These are phyloP conservation scores for Penicillium robsamsonii DNA, from an alignment of 495 filamentous ascomycete species.

Conservation along the genomic window DNA sequence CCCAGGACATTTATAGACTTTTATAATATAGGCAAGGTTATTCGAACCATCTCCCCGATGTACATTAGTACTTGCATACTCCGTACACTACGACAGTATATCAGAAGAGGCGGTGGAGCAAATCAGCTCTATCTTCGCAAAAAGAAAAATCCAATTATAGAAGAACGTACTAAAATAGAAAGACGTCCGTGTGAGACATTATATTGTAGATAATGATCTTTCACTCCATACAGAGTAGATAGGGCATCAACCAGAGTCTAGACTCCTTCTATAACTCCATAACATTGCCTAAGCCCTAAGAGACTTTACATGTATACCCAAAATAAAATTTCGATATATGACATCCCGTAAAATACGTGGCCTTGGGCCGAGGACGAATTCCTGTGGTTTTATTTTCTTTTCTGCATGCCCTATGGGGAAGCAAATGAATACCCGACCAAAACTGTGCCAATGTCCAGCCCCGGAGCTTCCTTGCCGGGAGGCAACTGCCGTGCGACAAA, in stretches of 20 bases:
- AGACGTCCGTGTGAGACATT: not conserved
- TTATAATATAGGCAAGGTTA: conserved; percentile 16
- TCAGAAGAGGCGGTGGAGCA: conserved; percentile 16
- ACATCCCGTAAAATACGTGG: conserved; percentile 4
- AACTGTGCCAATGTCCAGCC: not conserved
- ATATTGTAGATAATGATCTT: not conserved
- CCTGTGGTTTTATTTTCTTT: not conserved
- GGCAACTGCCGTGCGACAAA: conserved; percentile 4
- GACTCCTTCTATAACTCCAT: conserved; percentile 1
- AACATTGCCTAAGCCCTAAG: no score
- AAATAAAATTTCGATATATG: not conserved
- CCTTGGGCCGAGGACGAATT: not conserved
- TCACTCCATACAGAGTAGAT: no score
- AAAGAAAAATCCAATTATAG: not conserved
- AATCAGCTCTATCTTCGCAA: not conserved
- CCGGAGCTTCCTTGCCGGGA: not conserved
- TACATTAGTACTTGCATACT: not conserved
- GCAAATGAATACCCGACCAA: not conserved
- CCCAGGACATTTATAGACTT: not conserved
- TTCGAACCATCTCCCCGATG: conserved; percentile 12
- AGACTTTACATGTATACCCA: conserved; percentile 10
- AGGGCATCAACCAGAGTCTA: conserved; percentile 3
- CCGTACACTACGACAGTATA: no score
- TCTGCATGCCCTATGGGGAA: not conserved
- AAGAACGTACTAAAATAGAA: not conserved